Conservation (phyloP, 371 early-diverging fungal genomes). For the Synchytrium microbalum region DNA sequence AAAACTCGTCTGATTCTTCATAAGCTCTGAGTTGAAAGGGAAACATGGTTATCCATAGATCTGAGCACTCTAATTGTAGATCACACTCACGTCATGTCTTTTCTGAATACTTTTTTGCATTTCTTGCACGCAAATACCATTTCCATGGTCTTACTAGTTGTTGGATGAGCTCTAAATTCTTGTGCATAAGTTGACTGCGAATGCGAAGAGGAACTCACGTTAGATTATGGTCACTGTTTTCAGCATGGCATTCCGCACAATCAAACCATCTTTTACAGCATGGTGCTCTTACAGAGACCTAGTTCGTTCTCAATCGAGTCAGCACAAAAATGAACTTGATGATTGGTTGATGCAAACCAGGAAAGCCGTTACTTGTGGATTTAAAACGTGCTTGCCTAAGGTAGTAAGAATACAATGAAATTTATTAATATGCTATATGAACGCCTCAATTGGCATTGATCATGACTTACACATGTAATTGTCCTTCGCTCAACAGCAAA, state of each 20-base stretch:
- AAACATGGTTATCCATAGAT: neutral
- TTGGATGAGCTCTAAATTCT: neutral
- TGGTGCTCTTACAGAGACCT: slow-evolving; percentile 86
- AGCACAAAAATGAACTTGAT: slow-evolving; percentile 1
- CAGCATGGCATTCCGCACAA: slow-evolving; percentile 93
- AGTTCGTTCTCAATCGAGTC: slow-evolving; percentile 1
- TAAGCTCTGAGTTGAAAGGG: slow-evolving; percentile 51
- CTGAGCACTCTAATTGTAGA: neutral
- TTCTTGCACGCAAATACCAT: slow-evolving; percentile 97
- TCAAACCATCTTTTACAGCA: slow-evolving; percentile 97
- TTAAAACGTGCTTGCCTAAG: slow-evolving; percentile 86
- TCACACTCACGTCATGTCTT: slow-evolving; percentile 71
- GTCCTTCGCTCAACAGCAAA: too few species aligned
- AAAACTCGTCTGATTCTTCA: slow-evolving; percentile 92
- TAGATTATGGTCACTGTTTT: slow-evolving; percentile 67
- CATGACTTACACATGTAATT: slow-evolving; percentile 6
- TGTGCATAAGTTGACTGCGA: slow-evolving; percentile 2
- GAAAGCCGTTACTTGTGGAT: slow-evolving; percentile 73
- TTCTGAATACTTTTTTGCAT: slow-evolving; percentile 94
- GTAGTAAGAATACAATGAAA: slow-evolving; percentile 14
- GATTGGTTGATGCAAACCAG: neutral
- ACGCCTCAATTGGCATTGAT: slow-evolving; percentile 1
- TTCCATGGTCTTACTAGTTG: slow-evolving; percentile 64
- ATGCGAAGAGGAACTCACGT: slow-evolving; percentile 12
- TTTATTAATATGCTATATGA: neutral